Evolutionary conservation across 2,329 filamentous ascomycete species (phyloP), one percentile per base, ranked within the genome.

Genomic region (Colletotrichum liaoningense): DNA sequence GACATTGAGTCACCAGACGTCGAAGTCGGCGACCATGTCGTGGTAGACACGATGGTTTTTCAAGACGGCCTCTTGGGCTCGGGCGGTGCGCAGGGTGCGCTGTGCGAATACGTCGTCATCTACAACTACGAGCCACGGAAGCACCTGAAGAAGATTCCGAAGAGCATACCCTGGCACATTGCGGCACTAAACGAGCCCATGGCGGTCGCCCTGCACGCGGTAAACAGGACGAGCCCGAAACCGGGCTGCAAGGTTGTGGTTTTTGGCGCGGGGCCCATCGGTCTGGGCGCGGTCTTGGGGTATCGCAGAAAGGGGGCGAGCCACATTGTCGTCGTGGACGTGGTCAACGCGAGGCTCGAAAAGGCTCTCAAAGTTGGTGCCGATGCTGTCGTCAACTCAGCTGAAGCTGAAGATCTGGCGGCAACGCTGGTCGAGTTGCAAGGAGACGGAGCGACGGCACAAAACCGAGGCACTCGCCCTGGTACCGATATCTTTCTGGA

Each of bases 111-210:
- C 14, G 67, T 69, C 4, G 67, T 64, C 35, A 60, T 64, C 1
- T 11, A 54, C 8, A 49, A 69, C 35, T 69, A 69, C 35, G 35
- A 57, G n/a, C 59, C 67, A 1, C 59, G 59, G 26, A 69, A 63
- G 49, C 67, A 69, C 16, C 26, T 64, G 0, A 56, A 26, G 19
- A 63, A 64, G 28, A 57, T 69, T 3, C 59, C 67, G 3, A n/a
- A 28, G 2, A 59, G 57, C 0, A 26, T 69, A 0, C 59, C 59
- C 1, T 69, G 67, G 59, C 58, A 69, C 3, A 52, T 69, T 16
- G 67, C 67, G 3, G 67, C 67, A 35, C 67, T 69, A 2, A 69
- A 69, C 1, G 67, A 69, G 38, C 67, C 67, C 1, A 69, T 69
- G 67, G 67, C 67, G 4, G 67, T 69, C 19, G 67, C 67, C 1